Evolutionary conservation across 805 yeast species (phyloP), one percentile per base, ranked within the genome.

Genomic region (Wickerhamiella lipophila): DNA sequence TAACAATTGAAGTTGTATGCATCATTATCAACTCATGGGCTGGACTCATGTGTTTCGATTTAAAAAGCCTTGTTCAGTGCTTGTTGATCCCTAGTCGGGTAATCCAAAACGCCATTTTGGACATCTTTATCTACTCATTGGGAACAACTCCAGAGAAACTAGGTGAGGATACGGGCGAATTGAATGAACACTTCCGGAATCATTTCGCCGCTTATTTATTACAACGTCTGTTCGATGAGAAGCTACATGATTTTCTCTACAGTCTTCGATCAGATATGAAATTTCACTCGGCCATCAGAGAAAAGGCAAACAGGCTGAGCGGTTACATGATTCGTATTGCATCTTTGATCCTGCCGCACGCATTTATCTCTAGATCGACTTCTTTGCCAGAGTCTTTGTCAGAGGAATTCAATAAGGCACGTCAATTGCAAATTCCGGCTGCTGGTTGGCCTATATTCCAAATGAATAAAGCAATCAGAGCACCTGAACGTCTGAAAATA

Each of bases 131-230:
- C 40, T 88, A 83, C 57, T 65, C 82, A 3, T 67, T 92, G 40
- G 65, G 79, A n/a, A 36, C 42, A 18, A 18, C 50, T 76, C 84
- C 12, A 70, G 70, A 57, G 68, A 32, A 26, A 22, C 21, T 77
- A 75, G 15, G 59, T 68, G 21, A 60, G 76, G 25, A 57, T 30
- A 45, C 22, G 50, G 55, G 44, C 41, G 58, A 9, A 51, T 54
- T 42, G 42, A 22, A 34, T 3, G 27, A 15, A n/a, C 27, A 27
- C 1, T 43, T 56, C 27, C 36, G 75, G 0, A 77, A 77, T 36
- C 95, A 88, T 54, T 80, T 76, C 57, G 70, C 78, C 3, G 81
- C 94, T 0, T 60, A 83, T 2, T 51, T 87, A 2, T 62, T 81
- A 0, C 64, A 71, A 4, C 65, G 78, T 0, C 66, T 85, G n/a